Conservation (phyloP, 768 basidiomycete genomes). For the Neoboletus magnificus region DNA sequence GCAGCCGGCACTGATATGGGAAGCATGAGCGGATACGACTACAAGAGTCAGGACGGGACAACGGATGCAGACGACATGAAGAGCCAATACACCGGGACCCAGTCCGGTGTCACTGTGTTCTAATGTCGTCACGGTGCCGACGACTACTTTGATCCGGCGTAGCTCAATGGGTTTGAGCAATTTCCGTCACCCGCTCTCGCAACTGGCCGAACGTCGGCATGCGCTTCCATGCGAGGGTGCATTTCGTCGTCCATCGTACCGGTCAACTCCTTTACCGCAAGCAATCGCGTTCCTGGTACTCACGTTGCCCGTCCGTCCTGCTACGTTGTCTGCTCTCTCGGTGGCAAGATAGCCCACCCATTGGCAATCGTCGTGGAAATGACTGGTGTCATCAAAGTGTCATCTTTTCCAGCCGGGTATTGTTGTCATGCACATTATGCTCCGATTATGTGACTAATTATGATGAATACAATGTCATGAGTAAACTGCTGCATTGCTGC, state of each 20-base stretch:
- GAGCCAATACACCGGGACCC: conserved; percentile 83
- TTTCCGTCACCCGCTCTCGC: neutral
- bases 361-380: conserved; percentile 4
- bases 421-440: conserved; percentile 24
- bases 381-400: neutral
- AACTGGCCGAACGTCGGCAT: conserved; percentile 7
- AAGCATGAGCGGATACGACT: conserved; percentile 72
- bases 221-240: conserved; percentile 8
- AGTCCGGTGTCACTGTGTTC: conserved; percentile 83
- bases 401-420: neutral
- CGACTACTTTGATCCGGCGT: conserved; percentile 2
- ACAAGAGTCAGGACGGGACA: conserved; percentile 87
- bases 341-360: conserved; percentile 2
- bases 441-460: conserved; percentile 17
- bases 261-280: conserved; percentile 16
- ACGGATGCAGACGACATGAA: conserved; percentile 83
- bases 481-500: neutral
- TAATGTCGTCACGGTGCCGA: conserved; percentile 33
- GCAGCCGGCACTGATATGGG: conserved; percentile 75
- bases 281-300: conserved; percentile 6
- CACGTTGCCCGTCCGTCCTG: neutral
- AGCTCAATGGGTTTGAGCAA: conserved; percentile 17
- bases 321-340: neutral
- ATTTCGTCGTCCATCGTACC: conserved; percentile 3
- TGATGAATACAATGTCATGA: conserved; percentile 18